Evolutionary conservation across 2,329 filamentous ascomycete genomes (phyloP).

Genomic region (Alternaria atra): DNA sequence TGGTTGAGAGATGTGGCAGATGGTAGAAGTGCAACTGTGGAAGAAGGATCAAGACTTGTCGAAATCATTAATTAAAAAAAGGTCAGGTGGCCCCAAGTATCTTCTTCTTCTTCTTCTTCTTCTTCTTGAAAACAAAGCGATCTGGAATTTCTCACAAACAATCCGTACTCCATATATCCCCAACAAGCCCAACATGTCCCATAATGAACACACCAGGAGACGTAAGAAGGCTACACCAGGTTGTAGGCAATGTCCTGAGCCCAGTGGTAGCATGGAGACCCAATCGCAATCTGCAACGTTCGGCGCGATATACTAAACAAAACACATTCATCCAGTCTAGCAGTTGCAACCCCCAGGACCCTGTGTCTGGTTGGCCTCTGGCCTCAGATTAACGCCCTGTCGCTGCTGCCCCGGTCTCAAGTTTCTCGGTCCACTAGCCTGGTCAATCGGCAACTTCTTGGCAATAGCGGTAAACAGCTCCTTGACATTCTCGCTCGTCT

Average conservation of each 20-base stretch:
- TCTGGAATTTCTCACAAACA: neutral
- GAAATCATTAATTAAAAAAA: neutral
- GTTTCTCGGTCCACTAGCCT: conserved; percentile 84
- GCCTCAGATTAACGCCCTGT: conserved; percentile 72
- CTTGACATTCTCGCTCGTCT: conserved; percentile 94
- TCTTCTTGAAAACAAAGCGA: too few relatives aligned
- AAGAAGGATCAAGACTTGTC: too few relatives aligned
- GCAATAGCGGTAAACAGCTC: conserved; percentile 98
- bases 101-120: neutral
- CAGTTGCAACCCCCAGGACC: conserved; percentile 70
- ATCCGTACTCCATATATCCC: neutral
- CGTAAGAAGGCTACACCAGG: neutral
- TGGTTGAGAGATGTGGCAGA: too few relatives aligned
- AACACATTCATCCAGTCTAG: conserved; percentile 51
- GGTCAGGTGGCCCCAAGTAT: neutral
- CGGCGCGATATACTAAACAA: conserved; percentile 15
- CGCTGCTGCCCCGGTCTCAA: conserved; percentile 68
- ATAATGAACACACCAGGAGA: conserved; percentile 9
- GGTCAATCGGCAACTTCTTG: conserved; percentile 95
- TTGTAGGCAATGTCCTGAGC: neutral
- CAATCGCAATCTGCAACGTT: neutral
- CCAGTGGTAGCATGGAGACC: neutral
- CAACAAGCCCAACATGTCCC: conserved; percentile 7
- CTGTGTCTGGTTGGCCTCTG: conserved; percentile 67
- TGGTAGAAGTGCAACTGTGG: too few relatives aligned